Evolutionary conservation across 257 asterid species (phyloP).

Genomic region (Nicotiana attenuata): DNA sequence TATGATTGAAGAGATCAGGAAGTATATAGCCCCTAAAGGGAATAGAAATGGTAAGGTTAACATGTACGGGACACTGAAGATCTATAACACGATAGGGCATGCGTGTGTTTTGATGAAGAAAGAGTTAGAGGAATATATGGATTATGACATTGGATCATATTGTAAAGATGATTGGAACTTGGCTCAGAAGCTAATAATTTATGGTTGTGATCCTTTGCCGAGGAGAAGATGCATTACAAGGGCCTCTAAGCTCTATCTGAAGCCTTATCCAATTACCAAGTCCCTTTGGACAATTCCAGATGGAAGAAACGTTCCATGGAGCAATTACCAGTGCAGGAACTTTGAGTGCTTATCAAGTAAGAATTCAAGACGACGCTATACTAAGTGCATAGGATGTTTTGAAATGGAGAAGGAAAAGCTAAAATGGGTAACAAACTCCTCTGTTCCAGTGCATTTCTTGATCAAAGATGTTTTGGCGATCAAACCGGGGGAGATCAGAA

Average conservation of each 20-base stretch:
- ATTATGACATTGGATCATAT: constrained; percentile 77
- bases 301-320: constrained; percentile 88
- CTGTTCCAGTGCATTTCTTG: constrained; percentile 38
- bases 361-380: constrained; percentile 59
- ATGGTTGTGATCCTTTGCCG: constrained; percentile 85
- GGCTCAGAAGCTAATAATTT: constrained; percentile 74
- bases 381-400: constrained; percentile 62
- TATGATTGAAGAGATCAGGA: constrained; percentile 72
- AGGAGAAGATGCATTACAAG: constrained; percentile 68
- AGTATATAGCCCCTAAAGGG: constrained; percentile 73
- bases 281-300: constrained; percentile 86
- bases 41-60: constrained; percentile 54
- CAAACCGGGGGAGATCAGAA: constrained; percentile 62
- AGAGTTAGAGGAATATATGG: constrained; percentile 84
- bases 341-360: constrained; percentile 73
- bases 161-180: constrained; percentile 85
- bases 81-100: constrained; percentile 76
- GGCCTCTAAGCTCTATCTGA: constrained; percentile 71
- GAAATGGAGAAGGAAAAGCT: constrained; percentile 80
- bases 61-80: constrained; percentile 50
- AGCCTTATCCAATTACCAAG: constrained; percentile 72
- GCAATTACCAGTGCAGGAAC: constrained; percentile 66
- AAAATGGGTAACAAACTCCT: constrained; percentile 54
- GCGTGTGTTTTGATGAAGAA: constrained; percentile 57
- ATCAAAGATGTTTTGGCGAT: constrained; percentile 46